phyloP scores from a whole-genome alignment of 805 yeast genomes.

The Ogataea trehaloabstinens region DNA sequence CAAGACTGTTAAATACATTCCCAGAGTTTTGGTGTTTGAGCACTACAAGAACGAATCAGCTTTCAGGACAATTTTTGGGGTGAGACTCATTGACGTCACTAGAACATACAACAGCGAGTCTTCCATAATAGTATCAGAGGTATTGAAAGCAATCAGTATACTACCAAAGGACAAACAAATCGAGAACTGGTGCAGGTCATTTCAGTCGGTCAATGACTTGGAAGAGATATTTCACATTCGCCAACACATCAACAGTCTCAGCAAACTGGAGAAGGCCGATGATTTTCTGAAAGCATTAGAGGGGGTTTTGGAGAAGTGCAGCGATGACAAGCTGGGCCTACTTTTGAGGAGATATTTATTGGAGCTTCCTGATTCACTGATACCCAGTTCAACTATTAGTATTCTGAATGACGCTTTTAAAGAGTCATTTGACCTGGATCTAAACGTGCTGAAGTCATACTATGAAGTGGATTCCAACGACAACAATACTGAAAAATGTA shows the following conservation, averaged over 20 bases:
- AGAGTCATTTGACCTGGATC: constrained; percentile 15
- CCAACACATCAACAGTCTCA: constrained; percentile 12
- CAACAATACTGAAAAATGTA: constrained; percentile 6
- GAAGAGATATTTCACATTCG: constrained; percentile 11
- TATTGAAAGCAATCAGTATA: constrained; percentile 7
- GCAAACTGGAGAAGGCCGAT: background rate
- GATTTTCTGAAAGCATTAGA: constrained; percentile 5
- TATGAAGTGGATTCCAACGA: constrained; percentile 11
- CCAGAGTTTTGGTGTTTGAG: constrained; percentile 11
- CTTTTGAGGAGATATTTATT: constrained; percentile 17
- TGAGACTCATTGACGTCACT: constrained; percentile 8
- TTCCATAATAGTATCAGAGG: constrained; percentile 13
- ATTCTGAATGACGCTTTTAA: constrained; percentile 15
- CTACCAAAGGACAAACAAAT: constrained; percentile 11
- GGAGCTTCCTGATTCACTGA: constrained; percentile 19
- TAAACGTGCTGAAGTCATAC: constrained; percentile 10
- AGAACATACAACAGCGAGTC: constrained; percentile 7
- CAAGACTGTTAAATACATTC: constrained; percentile 7
- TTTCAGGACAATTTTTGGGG: constrained; percentile 14
- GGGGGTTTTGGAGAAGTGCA: constrained; percentile 1
- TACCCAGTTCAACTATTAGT: constrained; percentile 8
- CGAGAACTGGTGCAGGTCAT: constrained; percentile 11
- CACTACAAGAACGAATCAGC: constrained; percentile 9
- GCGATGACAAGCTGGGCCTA: constrained; percentile 13
- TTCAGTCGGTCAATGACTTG: constrained; percentile 9